A percentile compares a stretch with the other conserved stretches of the same genome.
Evolutionary conservation across 768 basidiomycete genomes (phyloP).

Genomic region (Steccherinum ochraceum): DNA sequence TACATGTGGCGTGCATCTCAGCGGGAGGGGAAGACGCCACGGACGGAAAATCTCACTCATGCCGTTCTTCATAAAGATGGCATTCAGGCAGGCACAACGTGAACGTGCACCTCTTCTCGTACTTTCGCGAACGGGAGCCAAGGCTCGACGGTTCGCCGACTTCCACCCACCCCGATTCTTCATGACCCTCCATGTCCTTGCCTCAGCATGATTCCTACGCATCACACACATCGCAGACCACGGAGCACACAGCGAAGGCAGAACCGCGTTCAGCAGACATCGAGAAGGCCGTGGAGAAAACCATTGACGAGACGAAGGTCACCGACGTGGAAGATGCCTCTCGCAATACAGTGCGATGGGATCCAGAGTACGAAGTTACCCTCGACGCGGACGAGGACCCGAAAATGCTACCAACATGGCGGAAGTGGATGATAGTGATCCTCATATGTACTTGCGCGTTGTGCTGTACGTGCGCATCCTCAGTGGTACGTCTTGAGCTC

Average conservation of each 20-base stretch:
- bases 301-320: constrained; percentile 3
- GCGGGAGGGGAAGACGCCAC: too few relatives aligned
- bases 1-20: too few relatives aligned
- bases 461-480: constrained; percentile 44
- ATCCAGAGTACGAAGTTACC: constrained; percentile 7
- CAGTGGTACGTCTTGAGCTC: constrained; percentile 35
- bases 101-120: too few relatives aligned
- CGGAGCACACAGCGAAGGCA: constrained; percentile 3
- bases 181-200: too few relatives aligned
- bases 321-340: background rate
- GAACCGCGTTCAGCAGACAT: constrained; percentile 8
- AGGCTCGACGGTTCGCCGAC: too few relatives aligned
- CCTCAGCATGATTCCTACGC: too few relatives aligned
- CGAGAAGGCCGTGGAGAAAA: constrained; percentile 9
- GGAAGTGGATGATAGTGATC: constrained; percentile 22
- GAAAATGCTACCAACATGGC: constrained; percentile 11
- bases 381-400: constrained; percentile 23
- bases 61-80: too few relatives aligned
- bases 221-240: background rate
- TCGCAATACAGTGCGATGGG: constrained; percentile 1
- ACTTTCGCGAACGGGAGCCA: too few relatives aligned
- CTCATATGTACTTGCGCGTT: constrained; percentile 18
- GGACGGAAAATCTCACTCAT: too few relatives aligned
- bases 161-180: too few relatives aligned
- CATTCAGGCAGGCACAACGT: too few relatives aligned